These are phyloP conservation scores for Penicillium coprophilum DNA, from an alignment of 495 filamentous ascomycete genomes.

Conservation along the genomic window DNA sequence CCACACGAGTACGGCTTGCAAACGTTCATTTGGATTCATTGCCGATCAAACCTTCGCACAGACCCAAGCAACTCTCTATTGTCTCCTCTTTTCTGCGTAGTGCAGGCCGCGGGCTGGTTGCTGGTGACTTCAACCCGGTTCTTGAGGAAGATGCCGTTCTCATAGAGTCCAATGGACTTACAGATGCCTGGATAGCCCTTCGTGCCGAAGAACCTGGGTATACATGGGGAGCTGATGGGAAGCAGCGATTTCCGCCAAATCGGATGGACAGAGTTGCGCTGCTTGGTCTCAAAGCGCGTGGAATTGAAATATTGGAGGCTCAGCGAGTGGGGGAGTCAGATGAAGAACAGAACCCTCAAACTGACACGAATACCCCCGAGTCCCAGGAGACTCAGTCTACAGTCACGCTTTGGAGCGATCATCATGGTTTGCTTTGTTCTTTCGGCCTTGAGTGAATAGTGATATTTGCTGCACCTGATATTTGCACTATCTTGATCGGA, in stretches of 20 bases:
- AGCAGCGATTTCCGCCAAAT: slow-evolving; percentile 20
- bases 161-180: slow-evolving; percentile 16
- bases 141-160: slow-evolving; percentile 23
- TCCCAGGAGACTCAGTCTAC: background rate
- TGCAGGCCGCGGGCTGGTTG: slow-evolving; percentile 23
- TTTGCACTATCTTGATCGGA: background rate
- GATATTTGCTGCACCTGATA: background rate
- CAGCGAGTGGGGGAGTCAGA: background rate
- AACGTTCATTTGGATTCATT: slow-evolving; percentile 31
- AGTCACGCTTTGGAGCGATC: slow-evolving; percentile 9
- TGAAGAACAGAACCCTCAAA: background rate
- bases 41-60: slow-evolving; percentile 22
- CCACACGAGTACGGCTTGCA: slow-evolving; percentile 16
- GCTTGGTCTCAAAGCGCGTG: slow-evolving; percentile 19
- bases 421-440: slow-evolving; percentile 15
- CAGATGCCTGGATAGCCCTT: slow-evolving; percentile 24
- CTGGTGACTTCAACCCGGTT: slow-evolving; percentile 33
- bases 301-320: slow-evolving; percentile 17
- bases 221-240: slow-evolving; percentile 25
- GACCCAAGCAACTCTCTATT: slow-evolving; percentile 23
- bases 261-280: slow-evolving; percentile 26
- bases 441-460: background rate
- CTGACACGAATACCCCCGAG: background rate
- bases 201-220: slow-evolving; percentile 17
- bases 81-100: slow-evolving; percentile 18